Base-by-base conservation (phyloP, 805 yeast species). In the Wickerhamiella bombiphila region DNA sequence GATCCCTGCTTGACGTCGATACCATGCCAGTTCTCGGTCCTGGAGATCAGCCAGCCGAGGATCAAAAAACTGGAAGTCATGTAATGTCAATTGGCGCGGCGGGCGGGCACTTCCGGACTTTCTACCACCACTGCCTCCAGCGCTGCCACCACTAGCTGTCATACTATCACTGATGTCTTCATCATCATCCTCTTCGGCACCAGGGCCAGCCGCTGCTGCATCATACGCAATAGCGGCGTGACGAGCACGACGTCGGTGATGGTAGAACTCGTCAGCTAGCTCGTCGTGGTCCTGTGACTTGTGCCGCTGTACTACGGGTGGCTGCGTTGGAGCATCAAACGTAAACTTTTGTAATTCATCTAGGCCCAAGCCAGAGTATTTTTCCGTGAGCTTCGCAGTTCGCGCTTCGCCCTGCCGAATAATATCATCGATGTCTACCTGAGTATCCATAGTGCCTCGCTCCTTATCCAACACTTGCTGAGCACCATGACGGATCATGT, bases 401-500 rank as follows among this genome's bases (percentile, higher is more conserved):
- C 80, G 79, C 45, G 74, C 78, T 42, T 82, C 83, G 36, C 97
- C 95, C 43, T 72, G 71, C 43, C 68, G 65, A 49, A 88, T 65
- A 50, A 91, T 82, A 1, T 70, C 77, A 34, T 88, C 96, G 45
- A 88, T 83, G 20, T 42, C 42, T 34, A 40, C 29, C 51, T 85
- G 93, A 40, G 48, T 48, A 19, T 38, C 36, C 15, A 38, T 29
- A 6, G 48, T 34, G 53, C 59, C 57, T 52, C 53, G 29, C 14
- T 52, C 48, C 19, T 56, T 51, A 42, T 81, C 86, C 55, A 88
- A 80, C 22, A 91, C 86, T 32, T 75, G 74, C 51, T 77, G 76
- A 1, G 97, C 98, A 40, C 98, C 98, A 57, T 78, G 94, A 53
- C 91, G 94, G 54, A 88, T 88, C 97, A 88, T 91, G 36, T 79